phyloP scores from a whole-genome alignment of 495 filamentous ascomycete species.

The Tuber microsphaerosporum region DNA sequence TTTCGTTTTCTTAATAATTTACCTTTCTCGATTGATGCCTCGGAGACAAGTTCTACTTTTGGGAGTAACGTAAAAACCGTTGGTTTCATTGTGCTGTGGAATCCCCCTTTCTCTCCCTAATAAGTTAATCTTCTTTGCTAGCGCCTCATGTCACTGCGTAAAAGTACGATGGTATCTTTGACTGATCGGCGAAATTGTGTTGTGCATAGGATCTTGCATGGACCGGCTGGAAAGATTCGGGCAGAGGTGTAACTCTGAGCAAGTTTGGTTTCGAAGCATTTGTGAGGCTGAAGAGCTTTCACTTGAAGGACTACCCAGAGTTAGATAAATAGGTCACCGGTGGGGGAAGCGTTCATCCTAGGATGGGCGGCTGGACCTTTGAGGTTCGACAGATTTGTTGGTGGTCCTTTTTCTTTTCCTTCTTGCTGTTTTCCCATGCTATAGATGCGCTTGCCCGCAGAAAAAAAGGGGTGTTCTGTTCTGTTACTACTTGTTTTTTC shows the following conservation, averaged over 20 bases:
- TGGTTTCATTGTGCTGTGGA: background rate
- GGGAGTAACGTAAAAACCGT: background rate
- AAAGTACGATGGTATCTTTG: conserved; percentile 17
- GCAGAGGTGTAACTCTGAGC: conserved; percentile 81
- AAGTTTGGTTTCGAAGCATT: conserved; percentile 91
- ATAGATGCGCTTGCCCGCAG: background rate
- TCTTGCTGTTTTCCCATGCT: background rate
- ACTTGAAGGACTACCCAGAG: conserved; percentile 82
- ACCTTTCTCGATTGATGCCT: background rate
- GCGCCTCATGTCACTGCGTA: conserved; percentile 26
- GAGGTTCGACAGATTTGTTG: background rate
- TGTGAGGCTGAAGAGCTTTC: conserved; percentile 90
- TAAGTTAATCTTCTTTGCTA: background rate
- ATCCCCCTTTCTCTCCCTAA: background rate
- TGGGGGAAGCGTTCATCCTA: background rate
- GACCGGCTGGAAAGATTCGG: conserved; percentile 97
- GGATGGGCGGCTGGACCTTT: background rate
- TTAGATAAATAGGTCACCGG: conserved; percentile 28
- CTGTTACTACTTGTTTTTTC: background rate
- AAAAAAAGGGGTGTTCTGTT: background rate
- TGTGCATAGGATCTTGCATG: conserved; percentile 76
- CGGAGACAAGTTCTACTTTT: conserved; percentile 14
- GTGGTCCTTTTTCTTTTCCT: background rate
- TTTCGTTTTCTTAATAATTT: conserved; percentile 6
- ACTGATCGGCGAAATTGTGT: conserved; percentile 17